Evolutionary conservation across 75 land plant genomes (phyloP), one percentile per base, ranked within the genome.

Genomic region (Cunninghamia lanceolata): DNA sequence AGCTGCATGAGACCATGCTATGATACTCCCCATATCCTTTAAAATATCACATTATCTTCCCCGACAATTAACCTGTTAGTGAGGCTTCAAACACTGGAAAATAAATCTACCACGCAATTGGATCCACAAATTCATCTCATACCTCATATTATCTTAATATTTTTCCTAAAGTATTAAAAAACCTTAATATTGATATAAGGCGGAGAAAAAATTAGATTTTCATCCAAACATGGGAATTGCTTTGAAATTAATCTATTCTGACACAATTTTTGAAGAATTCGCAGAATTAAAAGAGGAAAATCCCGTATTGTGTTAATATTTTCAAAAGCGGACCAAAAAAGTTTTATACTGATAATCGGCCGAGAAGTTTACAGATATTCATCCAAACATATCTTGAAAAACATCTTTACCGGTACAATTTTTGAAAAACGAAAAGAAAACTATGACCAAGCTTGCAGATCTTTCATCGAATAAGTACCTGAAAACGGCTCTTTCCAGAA

Each of bases 401-500:
- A 7, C n/a, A 21, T 63, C 68, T 8, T 25, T 7, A 63, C n/a
- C n/a, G 68, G n/a, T 28, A 28, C 68, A 63, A 63, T 28, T 63
- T 28, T 54, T 21, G n/a, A 6, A 28, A 63, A 50, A 11, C 13
- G 16, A 13, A 50, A 14, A 28, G 17, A 0, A 53, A 53, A 53
- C 16, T 53, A 53, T 53, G 2, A 14, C 17, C 16, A 63, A 63
- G 28, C 68, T 25, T 25, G 0, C 9, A 63, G 9, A 63, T 7
- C 28, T 7, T 25, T 63, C 68, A 63, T 63, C 68, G 25, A 63
- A 59, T 35, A 47, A 34, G 42, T 85, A 93, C 99, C 99, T 94
- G 82, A 87, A 87, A 46, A 97, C 93, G 10, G 97, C 99, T 71
- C 93, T 88, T 0, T 91, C 83, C 35, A 97, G 82, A 53, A 80